A percentile compares a stretch with the other conserved stretches of the same genome.
phyloP scores from a whole-genome alignment of 164 flowering plant species.

The Chimonanthus salicifolius region DNA sequence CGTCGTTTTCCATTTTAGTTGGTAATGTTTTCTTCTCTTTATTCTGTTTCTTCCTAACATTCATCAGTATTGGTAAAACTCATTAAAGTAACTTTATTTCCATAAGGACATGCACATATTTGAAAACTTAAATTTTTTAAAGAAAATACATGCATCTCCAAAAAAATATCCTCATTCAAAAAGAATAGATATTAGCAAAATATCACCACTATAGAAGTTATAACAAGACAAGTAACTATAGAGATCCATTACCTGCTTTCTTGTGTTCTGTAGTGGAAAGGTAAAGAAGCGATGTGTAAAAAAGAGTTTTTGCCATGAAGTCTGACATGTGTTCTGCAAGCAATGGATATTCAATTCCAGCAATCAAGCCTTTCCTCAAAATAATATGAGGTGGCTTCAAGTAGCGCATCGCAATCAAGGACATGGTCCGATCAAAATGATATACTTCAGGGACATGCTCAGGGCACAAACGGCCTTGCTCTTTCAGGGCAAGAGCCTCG shows the following conservation, averaged over 20 bases:
- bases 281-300: constrained; percentile 73
- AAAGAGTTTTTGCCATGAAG: constrained; percentile 81
- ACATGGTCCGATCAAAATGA: constrained; percentile 84
- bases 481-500: constrained; percentile 60
- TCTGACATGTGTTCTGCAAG: constrained; percentile 86
- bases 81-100: too few species aligned
- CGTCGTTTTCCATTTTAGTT: too few species aligned
- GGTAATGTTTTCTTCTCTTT: too few species aligned
- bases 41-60: too few species aligned
- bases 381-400: constrained; percentile 95
- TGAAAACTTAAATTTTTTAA: too few species aligned
- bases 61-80: too few species aligned
- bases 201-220: too few species aligned
- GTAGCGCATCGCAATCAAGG: constrained; percentile 90
- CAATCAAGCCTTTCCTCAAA: constrained; percentile 81
- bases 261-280: constrained; percentile 76
- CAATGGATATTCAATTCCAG: constrained; percentile 81
- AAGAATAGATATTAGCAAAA: too few species aligned
- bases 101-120: too few species aligned
- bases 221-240: neutral
- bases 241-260: constrained; percentile 43
- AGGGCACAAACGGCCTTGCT: constrained; percentile 66
- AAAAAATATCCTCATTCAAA: too few species aligned
- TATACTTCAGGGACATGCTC: constrained; percentile 93
- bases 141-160: too few species aligned